These are phyloP conservation scores for Fusarium coffeatum DNA, from an alignment of 2,329 filamentous ascomycete species.

Conservation along the genomic window DNA sequence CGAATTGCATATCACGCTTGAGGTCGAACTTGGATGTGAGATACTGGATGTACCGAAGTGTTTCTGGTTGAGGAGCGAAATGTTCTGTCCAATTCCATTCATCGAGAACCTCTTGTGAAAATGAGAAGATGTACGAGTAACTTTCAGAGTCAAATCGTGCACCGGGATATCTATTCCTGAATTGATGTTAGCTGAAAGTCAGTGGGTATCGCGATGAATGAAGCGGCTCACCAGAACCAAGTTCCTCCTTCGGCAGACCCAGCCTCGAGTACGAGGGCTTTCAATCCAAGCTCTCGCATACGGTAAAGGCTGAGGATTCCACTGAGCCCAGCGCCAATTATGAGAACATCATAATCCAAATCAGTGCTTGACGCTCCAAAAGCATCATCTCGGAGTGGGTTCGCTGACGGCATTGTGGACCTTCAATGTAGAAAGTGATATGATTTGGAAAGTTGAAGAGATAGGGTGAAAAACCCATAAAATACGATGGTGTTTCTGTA, in stretches of 20 bases:
- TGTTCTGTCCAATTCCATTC: constrained; percentile 56
- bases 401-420: constrained; percentile 27
- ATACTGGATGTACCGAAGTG: constrained; percentile 57
- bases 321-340: constrained; percentile 47
- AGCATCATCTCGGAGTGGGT: constrained; percentile 12
- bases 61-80: constrained; percentile 51
- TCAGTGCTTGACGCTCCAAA: constrained; percentile 7
- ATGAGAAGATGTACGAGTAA: constrained; percentile 35
- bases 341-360: constrained; percentile 40
- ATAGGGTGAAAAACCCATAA: neutral
- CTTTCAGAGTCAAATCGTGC: constrained; percentile 53
- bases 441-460: neutral
- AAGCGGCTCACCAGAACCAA: constrained; percentile 54
- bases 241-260: constrained; percentile 57
- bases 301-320: constrained; percentile 57
- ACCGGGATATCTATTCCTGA: constrained; percentile 55
- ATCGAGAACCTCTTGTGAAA: constrained; percentile 50
- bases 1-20: constrained; percentile 56
- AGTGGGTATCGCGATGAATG: neutral
- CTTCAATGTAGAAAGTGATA: neutral
- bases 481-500: neutral
- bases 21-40: constrained; percentile 55
- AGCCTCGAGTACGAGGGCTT: constrained; percentile 55
- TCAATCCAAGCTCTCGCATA: constrained; percentile 53
- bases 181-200: neutral